A percentile compares a stretch with the other conserved stretches of the same genome.
Conservation (phyloP, 768 basidiomycete species). For the Boletus tylopilopsis region DNA sequence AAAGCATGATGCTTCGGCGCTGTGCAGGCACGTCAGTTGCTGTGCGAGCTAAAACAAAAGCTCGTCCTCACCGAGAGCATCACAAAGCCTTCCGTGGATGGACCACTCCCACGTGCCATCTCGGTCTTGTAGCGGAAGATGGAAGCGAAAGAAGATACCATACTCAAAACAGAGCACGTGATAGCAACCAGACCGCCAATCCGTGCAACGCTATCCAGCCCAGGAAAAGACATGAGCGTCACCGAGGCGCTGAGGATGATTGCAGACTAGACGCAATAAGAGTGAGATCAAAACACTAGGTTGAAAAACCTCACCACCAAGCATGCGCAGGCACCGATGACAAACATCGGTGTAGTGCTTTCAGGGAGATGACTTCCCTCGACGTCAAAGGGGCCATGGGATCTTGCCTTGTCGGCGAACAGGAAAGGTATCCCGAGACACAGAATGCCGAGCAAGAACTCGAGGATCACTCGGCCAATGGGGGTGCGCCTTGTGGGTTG, state of each 20-base stretch:
- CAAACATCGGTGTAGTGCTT: constrained; percentile 52
- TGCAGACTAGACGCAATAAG: constrained; percentile 53
- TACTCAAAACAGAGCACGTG: constrained; percentile 63
- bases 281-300: neutral
- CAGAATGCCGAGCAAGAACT: constrained; percentile 57
- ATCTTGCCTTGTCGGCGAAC: constrained; percentile 52
- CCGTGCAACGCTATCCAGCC: constrained; percentile 60
- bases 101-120: constrained; percentile 47
- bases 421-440: constrained; percentile 81
- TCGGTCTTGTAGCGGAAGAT: constrained; percentile 70
- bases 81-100: constrained; percentile 53
- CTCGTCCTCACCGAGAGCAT: constrained; percentile 40
- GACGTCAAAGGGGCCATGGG: constrained; percentile 50
- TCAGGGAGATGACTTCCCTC: constrained; percentile 48
- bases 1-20: constrained; percentile 56
- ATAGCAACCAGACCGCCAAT: constrained; percentile 65
- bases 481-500: constrained; percentile 28
- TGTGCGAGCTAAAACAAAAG: neutral
- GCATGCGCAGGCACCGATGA: constrained; percentile 63
- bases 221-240: constrained; percentile 77
- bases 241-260: constrained; percentile 78
- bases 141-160: constrained; percentile 65
- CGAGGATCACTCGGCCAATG: constrained; percentile 48
- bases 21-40: constrained; percentile 10
- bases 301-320: constrained; percentile 48